Evolutionary conservation across 2,329 filamentous ascomycete genomes (phyloP).

Genomic region (Penicillium sp.): DNA sequence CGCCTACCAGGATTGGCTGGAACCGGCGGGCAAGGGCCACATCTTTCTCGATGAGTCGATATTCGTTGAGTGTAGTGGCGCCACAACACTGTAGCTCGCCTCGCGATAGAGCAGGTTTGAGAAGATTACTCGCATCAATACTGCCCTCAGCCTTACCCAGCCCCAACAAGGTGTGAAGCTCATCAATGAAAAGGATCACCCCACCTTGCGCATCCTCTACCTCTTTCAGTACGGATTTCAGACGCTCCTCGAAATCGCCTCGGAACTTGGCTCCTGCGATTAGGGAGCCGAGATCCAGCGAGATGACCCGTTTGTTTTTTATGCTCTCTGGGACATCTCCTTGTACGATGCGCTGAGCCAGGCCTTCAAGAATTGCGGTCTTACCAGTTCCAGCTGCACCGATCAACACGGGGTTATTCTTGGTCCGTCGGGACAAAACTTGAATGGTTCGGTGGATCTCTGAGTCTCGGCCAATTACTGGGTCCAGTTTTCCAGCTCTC

Average conservation of each 20-base stretch:
- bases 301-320: constrained; percentile 87
- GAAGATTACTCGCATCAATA: constrained; percentile 90
- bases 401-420: constrained; percentile 95
- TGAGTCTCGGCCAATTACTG: constrained; percentile 86
- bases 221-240: constrained; percentile 89
- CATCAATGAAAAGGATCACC: constrained; percentile 93
- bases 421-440: constrained; percentile 85
- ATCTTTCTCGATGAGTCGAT: constrained; percentile 92
- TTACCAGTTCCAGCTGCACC: constrained; percentile 89
- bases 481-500: constrained; percentile 85
- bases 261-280: constrained; percentile 95
- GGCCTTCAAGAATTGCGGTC: constrained; percentile 86
- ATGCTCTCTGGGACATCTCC: constrained; percentile 95
- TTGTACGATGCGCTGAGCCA: constrained; percentile 83
- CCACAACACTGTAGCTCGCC: constrained; percentile 95
- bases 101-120: constrained; percentile 89
- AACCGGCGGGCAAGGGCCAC: constrained; percentile 89
- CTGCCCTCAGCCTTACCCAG: constrained; percentile 94
- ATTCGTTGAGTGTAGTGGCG: constrained; percentile 89
- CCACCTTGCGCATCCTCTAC: constrained; percentile 85
- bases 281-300: constrained; percentile 82
- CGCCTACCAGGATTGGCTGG: constrained; percentile 89
- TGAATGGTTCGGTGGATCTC: constrained; percentile 96
- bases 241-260: constrained; percentile 90
- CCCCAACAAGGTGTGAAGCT: constrained; percentile 86